Conservation (phyloP, 2,329 filamentous ascomycete species). For the Raffaelea albimanens region DNA sequence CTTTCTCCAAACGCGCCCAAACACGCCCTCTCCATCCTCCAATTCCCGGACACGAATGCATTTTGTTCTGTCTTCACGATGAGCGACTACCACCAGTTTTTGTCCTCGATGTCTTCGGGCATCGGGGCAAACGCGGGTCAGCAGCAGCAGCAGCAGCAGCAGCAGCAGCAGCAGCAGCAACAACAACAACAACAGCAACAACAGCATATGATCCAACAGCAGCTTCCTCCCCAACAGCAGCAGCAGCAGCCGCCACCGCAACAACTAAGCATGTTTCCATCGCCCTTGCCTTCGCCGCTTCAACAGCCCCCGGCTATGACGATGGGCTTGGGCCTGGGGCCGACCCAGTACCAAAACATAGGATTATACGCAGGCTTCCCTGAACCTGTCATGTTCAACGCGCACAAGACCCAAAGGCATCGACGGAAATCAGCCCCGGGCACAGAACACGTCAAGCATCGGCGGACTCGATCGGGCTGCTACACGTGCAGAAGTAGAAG, state of each 20-base stretch:
- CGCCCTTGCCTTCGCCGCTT: constrained; percentile 17
- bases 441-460: constrained; percentile 76
- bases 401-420: constrained; percentile 37
- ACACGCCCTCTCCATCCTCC: no score
- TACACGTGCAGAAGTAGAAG: constrained; percentile 82
- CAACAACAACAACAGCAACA: not conserved
- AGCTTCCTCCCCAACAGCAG: constrained; percentile 3
- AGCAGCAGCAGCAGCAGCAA: not conserved
- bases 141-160: not conserved
- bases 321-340: constrained; percentile 23
- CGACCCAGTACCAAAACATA: constrained; percentile 34
- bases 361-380: constrained; percentile 41
- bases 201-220: constrained; percentile 2
- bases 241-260: constrained; percentile 2
- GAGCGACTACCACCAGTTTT: constrained; percentile 47
- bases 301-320: constrained; percentile 17
- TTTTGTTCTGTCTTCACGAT: constrained; percentile 21
- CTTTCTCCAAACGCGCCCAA: no score
- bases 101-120: constrained; percentile 39
- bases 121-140: constrained; percentile 17
- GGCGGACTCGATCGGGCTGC: constrained; percentile 86
- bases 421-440: constrained; percentile 42
- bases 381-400: constrained; percentile 37
- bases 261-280: constrained; percentile 21
- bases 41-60: not conserved